phyloP scores from a whole-genome alignment of 2,329 filamentous ascomycete genomes.

The Penicillium sp. region DNA sequence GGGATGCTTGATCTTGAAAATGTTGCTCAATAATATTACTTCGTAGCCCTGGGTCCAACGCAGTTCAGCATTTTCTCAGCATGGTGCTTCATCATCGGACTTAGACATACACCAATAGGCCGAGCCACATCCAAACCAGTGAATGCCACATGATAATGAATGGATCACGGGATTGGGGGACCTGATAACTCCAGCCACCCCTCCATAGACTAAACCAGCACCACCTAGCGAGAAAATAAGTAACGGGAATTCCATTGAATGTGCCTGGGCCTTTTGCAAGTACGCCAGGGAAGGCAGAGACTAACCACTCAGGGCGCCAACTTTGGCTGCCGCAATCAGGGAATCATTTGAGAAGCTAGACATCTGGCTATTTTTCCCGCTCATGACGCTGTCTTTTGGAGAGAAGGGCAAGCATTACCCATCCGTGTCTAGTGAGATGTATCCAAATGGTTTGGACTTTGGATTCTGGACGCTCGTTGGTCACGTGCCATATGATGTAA shows the following conservation, averaged over 20 bases:
- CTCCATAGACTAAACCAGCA: conserved; percentile 59
- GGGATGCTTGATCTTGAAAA: conserved; percentile 49
- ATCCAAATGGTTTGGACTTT: too few species aligned
- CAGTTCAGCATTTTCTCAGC: conserved; percentile 6
- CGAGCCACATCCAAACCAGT: conserved; percentile 73
- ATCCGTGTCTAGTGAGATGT: too few species aligned
- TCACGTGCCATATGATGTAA: too few species aligned
- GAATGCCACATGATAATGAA: conserved; percentile 64
- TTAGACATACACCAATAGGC: conserved; percentile 64
- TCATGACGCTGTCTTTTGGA: conserved; percentile 24
- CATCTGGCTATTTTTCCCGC: conserved; percentile 15
- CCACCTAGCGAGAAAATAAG: conserved; percentile 19
- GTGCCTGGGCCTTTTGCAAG: not conserved
- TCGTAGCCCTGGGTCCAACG: conserved; percentile 31
- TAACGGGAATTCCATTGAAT: not conserved
- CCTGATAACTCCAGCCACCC: conserved; percentile 64
- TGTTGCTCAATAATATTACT: conserved; percentile 45
- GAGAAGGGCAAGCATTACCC: too few species aligned
- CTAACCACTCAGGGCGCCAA: conserved; percentile 56
- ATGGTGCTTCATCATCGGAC: not conserved
- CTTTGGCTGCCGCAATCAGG: conserved; percentile 47
- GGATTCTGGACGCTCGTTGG: too few species aligned
- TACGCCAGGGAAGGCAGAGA: conserved; percentile 15
- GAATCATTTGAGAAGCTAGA: conserved; percentile 15
- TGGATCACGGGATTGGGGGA: conserved; percentile 62